Conservation (phyloP, 2,329 filamentous ascomycete species). For the Rhynchosporium graminicola region DNA sequence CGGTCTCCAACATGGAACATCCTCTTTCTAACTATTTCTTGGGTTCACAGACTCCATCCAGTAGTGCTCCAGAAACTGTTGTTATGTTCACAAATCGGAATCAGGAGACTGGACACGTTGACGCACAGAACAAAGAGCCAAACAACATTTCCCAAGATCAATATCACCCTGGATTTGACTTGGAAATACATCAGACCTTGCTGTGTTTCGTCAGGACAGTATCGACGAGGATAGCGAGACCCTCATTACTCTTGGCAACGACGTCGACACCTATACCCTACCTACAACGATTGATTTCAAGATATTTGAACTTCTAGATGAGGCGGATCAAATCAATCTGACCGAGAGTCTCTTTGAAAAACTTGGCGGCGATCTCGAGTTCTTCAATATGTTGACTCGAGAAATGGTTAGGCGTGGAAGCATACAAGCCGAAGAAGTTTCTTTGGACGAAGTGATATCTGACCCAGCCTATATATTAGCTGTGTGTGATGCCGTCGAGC, state of each 20-base stretch:
- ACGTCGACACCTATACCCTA: background rate
- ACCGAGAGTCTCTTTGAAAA: background rate
- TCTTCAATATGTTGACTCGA: background rate
- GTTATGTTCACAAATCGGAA: background rate
- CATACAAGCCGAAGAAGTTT: background rate
- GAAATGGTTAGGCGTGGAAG: background rate
- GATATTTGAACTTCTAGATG: conserved; percentile 3
- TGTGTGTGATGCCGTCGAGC: background rate
- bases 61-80: background rate
- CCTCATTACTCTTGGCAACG: background rate
- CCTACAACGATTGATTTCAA: background rate
- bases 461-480: background rate
- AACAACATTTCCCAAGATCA: background rate
- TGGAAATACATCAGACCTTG: background rate
- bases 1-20: background rate
- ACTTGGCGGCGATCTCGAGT: background rate
- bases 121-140: background rate
- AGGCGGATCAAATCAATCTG: background rate
- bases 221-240: background rate
- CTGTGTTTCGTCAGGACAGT: background rate
- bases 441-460: conserved; percentile 2
- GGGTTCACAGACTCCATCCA: background rate
- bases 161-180: background rate
- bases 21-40: background rate
- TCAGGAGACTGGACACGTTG: background rate